Evolutionary conservation across 1,139 yeast genomes (phyloP).

Genomic region (Geotrichum cucujoidarum): DNA sequence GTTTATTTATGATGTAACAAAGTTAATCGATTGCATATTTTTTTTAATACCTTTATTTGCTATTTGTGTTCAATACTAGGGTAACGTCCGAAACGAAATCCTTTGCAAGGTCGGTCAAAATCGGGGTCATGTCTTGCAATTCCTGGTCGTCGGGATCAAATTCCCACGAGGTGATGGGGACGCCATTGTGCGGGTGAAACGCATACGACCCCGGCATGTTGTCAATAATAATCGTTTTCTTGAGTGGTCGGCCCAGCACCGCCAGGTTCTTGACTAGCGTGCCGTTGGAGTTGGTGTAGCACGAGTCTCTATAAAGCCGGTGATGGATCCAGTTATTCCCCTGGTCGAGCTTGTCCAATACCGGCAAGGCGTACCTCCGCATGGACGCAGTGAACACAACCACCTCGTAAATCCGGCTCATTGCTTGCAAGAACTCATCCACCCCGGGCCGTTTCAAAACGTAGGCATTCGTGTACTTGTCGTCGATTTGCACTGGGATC

Average conservation of each 20-base stretch:
- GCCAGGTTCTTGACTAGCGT: slow-evolving; percentile 90
- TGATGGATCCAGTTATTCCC: slow-evolving; percentile 76
- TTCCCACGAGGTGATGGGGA: slow-evolving; percentile 98
- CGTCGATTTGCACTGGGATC: slow-evolving; percentile 86
- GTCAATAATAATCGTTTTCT: slow-evolving; percentile 83
- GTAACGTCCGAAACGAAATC: slow-evolving; percentile 74
- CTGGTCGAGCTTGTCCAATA: slow-evolving; percentile 78
- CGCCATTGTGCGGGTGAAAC: slow-evolving; percentile 96
- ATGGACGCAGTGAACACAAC: slow-evolving; percentile 97
- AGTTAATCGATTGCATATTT: no score
- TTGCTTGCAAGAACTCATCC: slow-evolving; percentile 78
- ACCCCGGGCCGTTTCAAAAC: slow-evolving; percentile 98
- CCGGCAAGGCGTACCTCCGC: slow-evolving; percentile 91
- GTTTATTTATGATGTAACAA: no score
- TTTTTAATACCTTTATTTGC: no score
- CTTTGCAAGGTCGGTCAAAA: slow-evolving; percentile 75
- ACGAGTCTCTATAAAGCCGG: slow-evolving; percentile 83
- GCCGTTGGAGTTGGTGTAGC: slow-evolving; percentile 78
- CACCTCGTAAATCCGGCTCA: slow-evolving; percentile 85
- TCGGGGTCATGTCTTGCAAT: slow-evolving; percentile 82
- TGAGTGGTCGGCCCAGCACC: slow-evolving; percentile 87
- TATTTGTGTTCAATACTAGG: slow-evolving; percentile 76
- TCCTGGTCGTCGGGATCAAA: slow-evolving; percentile 97
- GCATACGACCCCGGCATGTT: slow-evolving; percentile 96
- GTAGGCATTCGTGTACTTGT: slow-evolving; percentile 86